Base-by-base conservation (phyloP, 2,329 filamentous ascomycete species). In the Boeremia lycopersici region DNA sequence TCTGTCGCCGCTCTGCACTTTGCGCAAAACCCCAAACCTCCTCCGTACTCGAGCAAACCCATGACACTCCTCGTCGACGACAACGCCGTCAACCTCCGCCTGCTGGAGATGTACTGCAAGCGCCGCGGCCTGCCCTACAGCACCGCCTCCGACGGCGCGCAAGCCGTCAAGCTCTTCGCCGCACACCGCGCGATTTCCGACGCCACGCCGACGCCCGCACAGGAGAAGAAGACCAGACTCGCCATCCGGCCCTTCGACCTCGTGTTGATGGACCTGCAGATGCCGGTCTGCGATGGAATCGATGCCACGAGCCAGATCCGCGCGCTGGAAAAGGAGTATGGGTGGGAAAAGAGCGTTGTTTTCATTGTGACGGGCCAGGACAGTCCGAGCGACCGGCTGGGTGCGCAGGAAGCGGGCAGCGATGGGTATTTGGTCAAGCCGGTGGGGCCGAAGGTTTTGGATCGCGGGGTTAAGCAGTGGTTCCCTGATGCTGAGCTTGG, bases 91-190 rank as follows among this genome's bases (percentile, higher is more conserved):
- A 81, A 81, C 19, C 68, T 81, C 0, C 75, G 77, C 15, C 76
- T 81, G 34, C 56, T 81, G 25, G 67, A 76, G 28, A 79, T 81
- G 76, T 81, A 81, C 60, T 81, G 78, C 64, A 71, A 68, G 17
- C 79, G 76, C 45, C 71, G 79, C 25, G 63, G 65, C 1, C 59
- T 70, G 2, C 69, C 72, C 0, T 78, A 76, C 31, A 48, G 64
- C 4, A 74, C 70, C 3, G 77, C 78, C 1, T 63, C 62, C 1
- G 73, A 81, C 40, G 78, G 79, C 4, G 50, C 61, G 2, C 65
- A 79, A 61, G 79, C 79, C 1, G 73, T 80, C 1, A 61, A 70
- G 1, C 49, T 63, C 13, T 76, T 71, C 56, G 48, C 60, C 5
- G 57, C 58, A 34, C 58, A 64, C 35, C 44, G 41, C n/a, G 26